Conservation (phyloP, 2,329 filamentous ascomycete genomes). For the Beauveria sp. region DNA sequence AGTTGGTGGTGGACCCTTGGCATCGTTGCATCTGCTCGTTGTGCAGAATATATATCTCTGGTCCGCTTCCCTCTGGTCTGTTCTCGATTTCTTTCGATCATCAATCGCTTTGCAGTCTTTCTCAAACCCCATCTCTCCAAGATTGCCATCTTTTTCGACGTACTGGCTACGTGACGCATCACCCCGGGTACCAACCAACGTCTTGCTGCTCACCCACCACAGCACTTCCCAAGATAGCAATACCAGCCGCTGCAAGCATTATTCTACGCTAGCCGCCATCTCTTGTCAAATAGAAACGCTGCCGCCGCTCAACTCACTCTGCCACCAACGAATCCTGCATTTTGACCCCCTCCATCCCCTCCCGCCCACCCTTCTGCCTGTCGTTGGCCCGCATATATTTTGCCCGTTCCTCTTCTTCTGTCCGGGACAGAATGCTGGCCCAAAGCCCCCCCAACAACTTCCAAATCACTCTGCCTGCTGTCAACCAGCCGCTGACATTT, state of each 20-base stretch:
- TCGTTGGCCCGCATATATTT: conserved; percentile 12
- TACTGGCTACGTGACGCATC: neutral
- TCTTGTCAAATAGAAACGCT: conserved; percentile 6
- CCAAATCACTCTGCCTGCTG: conserved; percentile 5
- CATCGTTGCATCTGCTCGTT: conserved; percentile 5
- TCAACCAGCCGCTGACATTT: conserved; percentile 10
- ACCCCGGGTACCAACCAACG: neutral
- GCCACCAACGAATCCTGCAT: conserved; percentile 9
- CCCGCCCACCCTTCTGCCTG: neutral
- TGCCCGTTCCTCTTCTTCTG: neutral
- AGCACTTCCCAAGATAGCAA: conserved; percentile 6
- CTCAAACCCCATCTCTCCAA: neutral
- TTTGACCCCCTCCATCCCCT: conserved; percentile 4
- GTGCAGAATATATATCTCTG: conserved; percentile 8
- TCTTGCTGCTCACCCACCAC: neutral
- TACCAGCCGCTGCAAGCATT: conserved; percentile 2
- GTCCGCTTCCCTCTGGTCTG: conserved; percentile 1
- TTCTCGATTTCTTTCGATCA: neutral
- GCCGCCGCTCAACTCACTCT: conserved; percentile 8
- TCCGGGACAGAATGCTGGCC: conserved; percentile 6
- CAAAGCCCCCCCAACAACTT: conserved; percentile 3
- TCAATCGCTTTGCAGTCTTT: neutral
- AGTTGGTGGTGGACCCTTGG: conserved; percentile 7
- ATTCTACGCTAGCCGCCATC: conserved; percentile 8
- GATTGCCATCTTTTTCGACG: neutral